Evolutionary conservation across 2,329 filamentous ascomycete genomes (phyloP), one percentile per base, ranked within the genome.

Genomic region (Atkinsonella hypoxylon): DNA sequence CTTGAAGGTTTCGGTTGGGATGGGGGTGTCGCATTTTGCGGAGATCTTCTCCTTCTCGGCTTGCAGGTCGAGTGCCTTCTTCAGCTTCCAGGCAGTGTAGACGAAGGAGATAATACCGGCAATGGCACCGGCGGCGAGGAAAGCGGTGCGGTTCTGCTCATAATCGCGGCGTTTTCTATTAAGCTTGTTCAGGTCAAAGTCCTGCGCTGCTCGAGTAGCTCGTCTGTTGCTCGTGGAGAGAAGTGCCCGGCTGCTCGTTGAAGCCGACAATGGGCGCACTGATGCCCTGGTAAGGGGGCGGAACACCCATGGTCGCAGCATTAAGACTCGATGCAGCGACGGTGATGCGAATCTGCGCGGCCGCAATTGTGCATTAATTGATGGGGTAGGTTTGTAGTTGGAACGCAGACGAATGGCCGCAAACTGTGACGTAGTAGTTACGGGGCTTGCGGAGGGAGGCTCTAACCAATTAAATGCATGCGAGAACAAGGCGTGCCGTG

Each of bases 1-100:
- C 54, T 67, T 71, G 60, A 78, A 75, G 0, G 70, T 68, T 50
- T 74, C 69, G 18, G 65, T 67, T 4, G 69, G 70, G 3, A 72
- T 61, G 22, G 61, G 54, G 2, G 65, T 55, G 53, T 70, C 67
- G 52, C 64, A 67, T 42, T 67, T 69, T 51, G 76, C 65, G 49
- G 77, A 71, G 22, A 70, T 57, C 56, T 64, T 65, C 22, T 64
- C 60, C 53, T 66, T 65, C 45, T 67, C 63, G 22, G 53, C 49
- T 47, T 66, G 57, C n/a, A 59, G 40, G 15, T 59, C 58, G 38
- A 72, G 59, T 17, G 67, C 67, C 53, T 68, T 54, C 58, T 72
- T 74, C 41, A 80, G 69, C 60, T 77, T 77, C 62, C 66, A 77
- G 10, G 69, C 71, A 3, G 75, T 76, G 62, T 76, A 79, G 53